Evolutionary conservation across 1,139 yeast species (phyloP), one percentile per base, ranked within the genome.

Genomic region (Tardiomyces depauwii): DNA sequence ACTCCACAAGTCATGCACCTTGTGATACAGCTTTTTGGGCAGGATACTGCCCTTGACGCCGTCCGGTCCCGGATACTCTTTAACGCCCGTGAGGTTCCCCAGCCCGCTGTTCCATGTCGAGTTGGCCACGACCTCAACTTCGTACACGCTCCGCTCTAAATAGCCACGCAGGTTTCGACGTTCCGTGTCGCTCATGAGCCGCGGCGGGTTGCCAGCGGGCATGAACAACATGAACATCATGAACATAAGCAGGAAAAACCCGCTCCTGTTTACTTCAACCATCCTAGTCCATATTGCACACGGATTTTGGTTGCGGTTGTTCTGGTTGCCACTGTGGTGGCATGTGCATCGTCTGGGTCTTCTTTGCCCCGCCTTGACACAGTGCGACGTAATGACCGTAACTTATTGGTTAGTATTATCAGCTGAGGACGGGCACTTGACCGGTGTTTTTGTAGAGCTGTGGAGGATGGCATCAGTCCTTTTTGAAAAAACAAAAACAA

Each of bases 61-160:
- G 4, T 36, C n/a, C n/a, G 18, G 19, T 2, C 39, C 39, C 10
- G 39, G 39, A 12, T 36, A 36, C 21, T n/a, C 19, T 19, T 16
- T n/a, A 13, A 81, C 75, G 9, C 95, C 95, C 0, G 94, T 83
- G 11, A 86, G 61, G 55, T 84, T 82, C 0, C 83, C 84, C 59
- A 81, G 82, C 9, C 87, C 87, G 2, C 63, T 52, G 16, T 58
- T 49, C 59, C 74, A 80, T 1, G 73, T 68, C 39, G 77, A 66
- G 36, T 68, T 63, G 14, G 54, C 52, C 40, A 82, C 62, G 12
- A 64, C 61, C 2, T 61, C 54, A 11, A 61, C 61, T 23, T 68
- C 64, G 16, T 57, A 53, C 21, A 56, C 55, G 9, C 73, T 57
- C 43, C 67, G 66, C 12, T 65, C 60, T 43, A 70, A 54, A 43